A percentile compares a stretch with the other conserved stretches of the same genome.
Evolutionary conservation across 2,329 filamentous ascomycete species (phyloP).

Genomic region (Cytospora mali): DNA sequence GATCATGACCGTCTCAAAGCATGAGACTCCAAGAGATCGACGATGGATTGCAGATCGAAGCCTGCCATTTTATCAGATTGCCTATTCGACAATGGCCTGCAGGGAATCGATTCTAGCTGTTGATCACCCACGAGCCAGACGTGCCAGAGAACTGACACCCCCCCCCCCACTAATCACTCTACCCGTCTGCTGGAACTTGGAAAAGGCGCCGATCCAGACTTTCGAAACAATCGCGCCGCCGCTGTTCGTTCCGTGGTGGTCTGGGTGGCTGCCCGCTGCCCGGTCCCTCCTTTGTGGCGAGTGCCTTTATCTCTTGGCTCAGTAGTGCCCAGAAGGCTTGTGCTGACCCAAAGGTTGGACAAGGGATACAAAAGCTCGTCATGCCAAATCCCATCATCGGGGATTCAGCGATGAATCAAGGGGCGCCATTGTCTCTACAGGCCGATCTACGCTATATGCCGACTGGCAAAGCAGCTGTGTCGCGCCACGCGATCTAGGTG

Average conservation of each 20-base stretch:
- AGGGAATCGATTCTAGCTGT: neutral
- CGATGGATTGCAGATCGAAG: neutral
- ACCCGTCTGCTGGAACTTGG: slow-evolving; percentile 1
- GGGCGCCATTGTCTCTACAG: neutral
- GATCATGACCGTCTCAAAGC: too few species aligned
- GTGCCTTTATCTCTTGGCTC: neutral
- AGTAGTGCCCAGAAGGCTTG: too few species aligned
- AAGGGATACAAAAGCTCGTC: neutral
- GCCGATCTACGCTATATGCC: neutral
- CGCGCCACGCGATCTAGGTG: neutral
- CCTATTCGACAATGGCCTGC: neutral
- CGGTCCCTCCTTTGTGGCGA: neutral
- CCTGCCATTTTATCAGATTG: neutral
- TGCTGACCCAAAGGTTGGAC: too few species aligned
- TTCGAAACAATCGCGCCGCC: neutral
- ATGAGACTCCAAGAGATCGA: too few species aligned
- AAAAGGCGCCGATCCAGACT: neutral
- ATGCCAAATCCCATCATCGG: neutral
- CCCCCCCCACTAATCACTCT: neutral
- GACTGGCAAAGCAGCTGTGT: neutral
- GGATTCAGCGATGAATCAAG: neutral
- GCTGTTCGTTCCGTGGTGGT: neutral
- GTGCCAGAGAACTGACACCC: neutral
- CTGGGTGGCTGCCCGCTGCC: neutral
- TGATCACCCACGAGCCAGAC: neutral